Base-by-base conservation (phyloP, 257 asterid genomes). In the Capsicum rhomboideum region DNA sequence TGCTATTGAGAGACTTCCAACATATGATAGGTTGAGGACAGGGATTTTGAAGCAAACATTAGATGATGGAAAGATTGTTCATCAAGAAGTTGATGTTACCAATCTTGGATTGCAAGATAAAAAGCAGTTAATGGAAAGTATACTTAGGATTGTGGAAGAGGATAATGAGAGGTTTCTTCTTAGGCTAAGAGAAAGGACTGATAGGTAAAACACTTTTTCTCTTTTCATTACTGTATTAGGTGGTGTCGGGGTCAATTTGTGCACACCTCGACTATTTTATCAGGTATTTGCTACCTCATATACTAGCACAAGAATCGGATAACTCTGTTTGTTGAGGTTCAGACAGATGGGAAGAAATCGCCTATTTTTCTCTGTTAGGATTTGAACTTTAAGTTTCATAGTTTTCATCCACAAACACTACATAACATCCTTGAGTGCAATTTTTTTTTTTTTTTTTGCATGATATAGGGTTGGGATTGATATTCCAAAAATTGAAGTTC, bases 1-100 rank as follows among this genome's bases (percentile, higher is more conserved):
- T 3, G 98, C 99, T 37, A 93, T 96, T 7, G 99, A 94, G 88
- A 90, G 97, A 86, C 97, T 94, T 68, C 99, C 98, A 0, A 96
- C 99, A 0, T 91, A 89, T 68, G 99, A 96, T 80, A 91, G 99
- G 11, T 83, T 93, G 82, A 88, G 97, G 87, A 94, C 91, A 87
- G 98, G 98, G 79, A 88, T 96, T 52, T 79, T 94, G 46, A 93
- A 82, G 83, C 90, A 90, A 77, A 97, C 94, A 4, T 69, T 88
- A 90, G 98, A 93, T 21, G 94, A 92, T 74, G 99, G 99, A 10
- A 90, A 89, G 59, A 86, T 90, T 50, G 92, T 91, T 29, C 87
- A 87, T 2, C 93, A 92, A 82, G 92, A 94, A 87, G 94, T 93
- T 18, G 97, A 96, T 88, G 90, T 94, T 53, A 90, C 94, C 26